These are phyloP conservation scores for Cercophora newfieldiana DNA, from an alignment of 495 filamentous ascomycete species.

Conservation along the genomic window DNA sequence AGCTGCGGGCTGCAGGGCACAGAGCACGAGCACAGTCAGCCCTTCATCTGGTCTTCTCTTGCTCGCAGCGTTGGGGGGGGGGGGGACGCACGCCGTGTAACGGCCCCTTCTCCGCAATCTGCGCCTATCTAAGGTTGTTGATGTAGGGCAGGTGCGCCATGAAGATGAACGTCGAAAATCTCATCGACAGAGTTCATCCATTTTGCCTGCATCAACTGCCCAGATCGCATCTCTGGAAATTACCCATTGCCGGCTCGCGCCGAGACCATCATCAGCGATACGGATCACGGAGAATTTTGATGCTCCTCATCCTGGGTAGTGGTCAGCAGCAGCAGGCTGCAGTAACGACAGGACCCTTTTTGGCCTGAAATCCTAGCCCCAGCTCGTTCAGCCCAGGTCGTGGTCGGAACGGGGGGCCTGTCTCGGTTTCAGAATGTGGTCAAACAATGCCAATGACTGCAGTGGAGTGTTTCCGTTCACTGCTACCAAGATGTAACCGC, in stretches of 20 bases:
- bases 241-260: neutral
- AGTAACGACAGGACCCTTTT: conserved; percentile 6
- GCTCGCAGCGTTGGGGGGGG: neutral
- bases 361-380: neutral
- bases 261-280: neutral
- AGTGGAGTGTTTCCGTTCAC: conserved; percentile 4
- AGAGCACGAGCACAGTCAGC: too few relatives aligned
- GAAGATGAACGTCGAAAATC: neutral
- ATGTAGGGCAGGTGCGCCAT: neutral
- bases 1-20: conserved; percentile 14
- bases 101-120: neutral
- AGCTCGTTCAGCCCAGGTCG: neutral
- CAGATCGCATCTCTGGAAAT: neutral
- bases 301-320: neutral
- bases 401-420: conserved; percentile 1
- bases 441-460: conserved; percentile 10
- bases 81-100: neutral
- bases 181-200: neutral
- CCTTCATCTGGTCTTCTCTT: conserved; percentile 1
- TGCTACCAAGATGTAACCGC: neutral
- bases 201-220: neutral
- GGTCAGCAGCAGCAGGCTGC: neutral
- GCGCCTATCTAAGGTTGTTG: too few relatives aligned
- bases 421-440: conserved; percentile 16
- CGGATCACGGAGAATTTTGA: neutral